Evolutionary conservation across 129 eudicot genomes (phyloP).

Genomic region (Gnaphalium uliginosum): DNA sequence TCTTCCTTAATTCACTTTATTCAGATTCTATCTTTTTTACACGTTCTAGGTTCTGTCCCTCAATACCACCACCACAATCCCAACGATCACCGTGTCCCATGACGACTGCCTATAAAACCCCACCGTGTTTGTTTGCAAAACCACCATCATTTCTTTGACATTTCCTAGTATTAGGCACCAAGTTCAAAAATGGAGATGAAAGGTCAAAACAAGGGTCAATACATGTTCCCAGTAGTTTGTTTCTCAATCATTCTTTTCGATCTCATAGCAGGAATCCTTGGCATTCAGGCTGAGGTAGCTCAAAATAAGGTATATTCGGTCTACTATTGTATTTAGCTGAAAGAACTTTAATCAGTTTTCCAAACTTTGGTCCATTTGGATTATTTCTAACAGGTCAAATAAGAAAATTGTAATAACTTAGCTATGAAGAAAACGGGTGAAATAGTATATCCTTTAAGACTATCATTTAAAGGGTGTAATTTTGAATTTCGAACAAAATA

Average conservation of each 20-base stretch:
- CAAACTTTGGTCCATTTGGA: background rate
- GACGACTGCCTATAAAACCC: conserved; percentile 32
- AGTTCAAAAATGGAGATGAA: conserved; percentile 38
- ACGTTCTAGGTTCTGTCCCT: conserved; percentile 17
- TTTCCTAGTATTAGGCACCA: background rate
- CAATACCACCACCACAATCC: conserved; percentile 8
- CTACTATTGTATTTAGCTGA: background rate
- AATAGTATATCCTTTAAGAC: background rate
- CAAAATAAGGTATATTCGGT: conserved; percentile 60
- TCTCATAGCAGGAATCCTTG: conserved; percentile 74
- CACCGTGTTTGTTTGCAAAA: conserved; percentile 9
- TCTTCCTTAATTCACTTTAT: conserved; percentile 40
- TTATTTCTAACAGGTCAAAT: background rate
- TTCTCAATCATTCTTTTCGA: conserved; percentile 59
- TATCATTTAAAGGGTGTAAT: background rate
- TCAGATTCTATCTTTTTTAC: conserved; percentile 48
- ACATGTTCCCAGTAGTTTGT: conserved; percentile 47
- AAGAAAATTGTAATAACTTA: background rate
- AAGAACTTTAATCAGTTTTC: background rate
- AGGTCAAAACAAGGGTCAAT: conserved; percentile 28
- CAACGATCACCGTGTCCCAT: background rate
- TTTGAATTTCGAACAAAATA: background rate
- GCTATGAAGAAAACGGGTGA: background rate
- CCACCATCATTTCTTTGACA: conserved; percentile 1
- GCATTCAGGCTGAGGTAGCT: conserved; percentile 75